Conservation (phyloP, 202 grass and related monocot genomes). For the Alloteropsis angusta region DNA sequence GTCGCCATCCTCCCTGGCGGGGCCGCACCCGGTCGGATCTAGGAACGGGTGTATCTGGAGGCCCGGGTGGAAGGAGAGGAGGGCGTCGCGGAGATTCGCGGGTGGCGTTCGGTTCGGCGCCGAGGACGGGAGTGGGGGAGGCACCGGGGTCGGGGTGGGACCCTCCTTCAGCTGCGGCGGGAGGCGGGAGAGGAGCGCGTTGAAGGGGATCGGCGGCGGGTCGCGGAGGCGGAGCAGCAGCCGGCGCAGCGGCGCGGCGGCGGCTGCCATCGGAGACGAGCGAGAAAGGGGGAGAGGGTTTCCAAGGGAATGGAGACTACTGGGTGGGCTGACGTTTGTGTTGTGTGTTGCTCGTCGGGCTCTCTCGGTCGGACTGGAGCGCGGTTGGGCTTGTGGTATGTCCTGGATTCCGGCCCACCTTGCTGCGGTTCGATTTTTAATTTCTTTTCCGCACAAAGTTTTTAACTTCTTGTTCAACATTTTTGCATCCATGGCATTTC, state of each 20-base stretch:
- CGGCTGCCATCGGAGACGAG: conserved; percentile 30
- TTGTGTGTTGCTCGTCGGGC: background rate
- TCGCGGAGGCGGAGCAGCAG: conserved; percentile 33
- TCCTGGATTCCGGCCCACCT: background rate
- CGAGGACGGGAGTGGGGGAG: background rate
- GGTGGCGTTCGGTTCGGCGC: background rate
- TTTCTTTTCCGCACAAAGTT: too few species aligned
- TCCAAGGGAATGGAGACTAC: background rate
- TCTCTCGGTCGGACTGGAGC: too few species aligned
- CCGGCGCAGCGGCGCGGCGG: conserved; percentile 35
- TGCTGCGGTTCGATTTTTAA: background rate
- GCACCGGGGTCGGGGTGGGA: background rate
- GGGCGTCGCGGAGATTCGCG: conserved; percentile 24
- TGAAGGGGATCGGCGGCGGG: conserved; percentile 16
- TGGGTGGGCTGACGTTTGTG: background rate
- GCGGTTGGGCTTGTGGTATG: background rate
- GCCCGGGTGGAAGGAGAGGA: conserved; percentile 39
- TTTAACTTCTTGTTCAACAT: too few species aligned
- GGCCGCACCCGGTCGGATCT: background rate
- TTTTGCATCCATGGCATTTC: background rate
- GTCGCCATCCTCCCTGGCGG: background rate
- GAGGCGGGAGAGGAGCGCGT: conserved; percentile 23
- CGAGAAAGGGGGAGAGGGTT: background rate
- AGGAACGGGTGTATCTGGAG: conserved; percentile 26
- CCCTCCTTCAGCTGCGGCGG: background rate